phyloP scores from a whole-genome alignment of 2,329 filamentous ascomycete species.

The Colletotrichum graminicola region DNA sequence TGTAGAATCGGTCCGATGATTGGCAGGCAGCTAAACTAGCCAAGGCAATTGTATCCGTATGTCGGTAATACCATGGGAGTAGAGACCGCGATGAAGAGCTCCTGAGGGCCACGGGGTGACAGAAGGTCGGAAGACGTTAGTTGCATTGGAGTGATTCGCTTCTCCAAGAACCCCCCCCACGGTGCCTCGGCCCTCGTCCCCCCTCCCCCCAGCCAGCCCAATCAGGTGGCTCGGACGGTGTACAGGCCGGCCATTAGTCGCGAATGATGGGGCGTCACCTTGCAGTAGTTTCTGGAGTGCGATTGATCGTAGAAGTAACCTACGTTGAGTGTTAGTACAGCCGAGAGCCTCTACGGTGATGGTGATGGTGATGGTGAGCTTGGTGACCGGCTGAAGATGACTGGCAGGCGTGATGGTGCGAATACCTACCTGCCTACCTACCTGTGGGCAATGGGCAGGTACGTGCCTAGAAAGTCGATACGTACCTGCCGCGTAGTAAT shows the following conservation, averaged over 20 bases:
- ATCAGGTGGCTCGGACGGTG: too few species aligned
- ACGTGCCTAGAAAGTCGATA: background rate
- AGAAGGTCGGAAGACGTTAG: background rate
- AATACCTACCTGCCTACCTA: background rate
- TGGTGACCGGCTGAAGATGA: background rate
- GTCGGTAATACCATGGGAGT: too few species aligned
- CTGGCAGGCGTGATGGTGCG: background rate
- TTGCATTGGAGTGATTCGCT: conserved; percentile 32
- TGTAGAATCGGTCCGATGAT: background rate
- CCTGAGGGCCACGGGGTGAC: too few species aligned
- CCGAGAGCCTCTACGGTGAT: background rate
- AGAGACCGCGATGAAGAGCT: too few species aligned
- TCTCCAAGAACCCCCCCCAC: conserved; percentile 31
- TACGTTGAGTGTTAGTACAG: conserved; percentile 10
- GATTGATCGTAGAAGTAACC: conserved; percentile 18
- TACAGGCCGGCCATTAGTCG: background rate
- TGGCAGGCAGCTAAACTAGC: background rate
- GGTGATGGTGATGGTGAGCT: background rate
- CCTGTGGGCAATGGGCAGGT: background rate
- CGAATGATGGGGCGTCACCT: conserved; percentile 18
- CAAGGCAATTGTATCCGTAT: background rate
- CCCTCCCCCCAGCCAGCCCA: too few species aligned
- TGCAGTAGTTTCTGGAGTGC: conserved; percentile 22
- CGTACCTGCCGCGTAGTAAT: background rate
- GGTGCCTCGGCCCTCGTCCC: background rate